Conservation (phyloP, 805 yeast genomes). For the Brettanomyces anomalus region DNA sequence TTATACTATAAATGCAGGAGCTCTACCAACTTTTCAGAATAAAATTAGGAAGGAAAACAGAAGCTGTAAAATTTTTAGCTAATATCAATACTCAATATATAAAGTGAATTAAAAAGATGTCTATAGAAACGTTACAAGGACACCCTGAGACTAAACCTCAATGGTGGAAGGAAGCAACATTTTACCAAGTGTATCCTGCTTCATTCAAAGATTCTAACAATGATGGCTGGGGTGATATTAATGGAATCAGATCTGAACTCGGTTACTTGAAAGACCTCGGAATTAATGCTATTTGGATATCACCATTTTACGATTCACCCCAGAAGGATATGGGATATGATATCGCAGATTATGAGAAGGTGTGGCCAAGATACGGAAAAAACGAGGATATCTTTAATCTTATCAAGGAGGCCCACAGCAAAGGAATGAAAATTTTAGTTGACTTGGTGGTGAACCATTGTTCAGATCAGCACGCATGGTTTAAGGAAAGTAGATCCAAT, state of each 20-base stretch:
- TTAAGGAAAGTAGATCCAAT: conserved; percentile 44
- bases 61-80: too few relatives aligned
- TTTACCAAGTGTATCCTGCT: conserved; percentile 56
- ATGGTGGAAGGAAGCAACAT: conserved; percentile 52
- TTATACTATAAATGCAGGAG: too few relatives aligned
- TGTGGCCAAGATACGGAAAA: conserved; percentile 46
- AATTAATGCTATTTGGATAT: conserved; percentile 38
- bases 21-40: too few relatives aligned
- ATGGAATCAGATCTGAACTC: conserved; percentile 42
- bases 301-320: conserved; percentile 51
- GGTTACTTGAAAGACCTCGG: conserved; percentile 36
- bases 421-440: conserved; percentile 43
- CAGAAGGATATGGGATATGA: conserved; percentile 60
- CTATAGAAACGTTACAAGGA: not conserved
- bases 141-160: conserved; percentile 1
- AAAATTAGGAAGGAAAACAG: too few relatives aligned
- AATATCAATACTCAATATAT: too few relatives aligned
- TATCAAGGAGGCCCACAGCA: conserved; percentile 35
- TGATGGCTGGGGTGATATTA: conserved; percentile 52
- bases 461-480: conserved; percentile 48
- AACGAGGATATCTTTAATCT: conserved; percentile 42
- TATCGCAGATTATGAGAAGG: conserved; percentile 42
- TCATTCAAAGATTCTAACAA: conserved; percentile 50
- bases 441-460: conserved; percentile 56
- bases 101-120: not conserved